Evolutionary conservation across 1,284 basidiomycete genomes (phyloP).

Genomic region (Stereum hirsutum): DNA sequence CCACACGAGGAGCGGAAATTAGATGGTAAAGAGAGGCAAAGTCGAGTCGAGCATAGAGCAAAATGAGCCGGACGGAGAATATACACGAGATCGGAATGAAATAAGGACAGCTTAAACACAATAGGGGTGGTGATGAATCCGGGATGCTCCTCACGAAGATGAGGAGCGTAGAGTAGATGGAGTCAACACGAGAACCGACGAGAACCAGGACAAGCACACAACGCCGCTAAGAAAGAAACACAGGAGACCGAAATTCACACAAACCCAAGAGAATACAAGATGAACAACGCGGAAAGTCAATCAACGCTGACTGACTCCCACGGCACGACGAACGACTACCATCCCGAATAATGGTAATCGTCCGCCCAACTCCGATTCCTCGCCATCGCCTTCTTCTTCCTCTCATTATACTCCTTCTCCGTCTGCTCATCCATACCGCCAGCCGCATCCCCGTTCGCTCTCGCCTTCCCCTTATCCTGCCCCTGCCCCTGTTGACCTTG

Average conservation of each 20-base stretch:
- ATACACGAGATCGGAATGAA: no score
- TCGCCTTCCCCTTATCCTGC: slow-evolving; percentile 5
- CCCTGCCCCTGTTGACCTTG: slow-evolving; percentile 12
- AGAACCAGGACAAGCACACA: neutral
- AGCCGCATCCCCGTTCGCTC: slow-evolving; percentile 9
- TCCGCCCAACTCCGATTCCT: slow-evolving; percentile 63
- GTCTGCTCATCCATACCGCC: slow-evolving; percentile 9
- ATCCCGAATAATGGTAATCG: slow-evolving; percentile 57
- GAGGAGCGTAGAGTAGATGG: no score
- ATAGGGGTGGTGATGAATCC: no score
- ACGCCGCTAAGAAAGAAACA: neutral
- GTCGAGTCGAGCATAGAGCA: no score
- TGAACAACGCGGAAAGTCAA: neutral
- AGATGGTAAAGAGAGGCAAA: no score
- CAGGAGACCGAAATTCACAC: neutral
- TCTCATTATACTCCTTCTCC: slow-evolving; percentile 26
- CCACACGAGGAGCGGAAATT: no score
- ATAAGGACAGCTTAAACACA: no score
- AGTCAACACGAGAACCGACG: no score
- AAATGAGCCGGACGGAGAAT: no score
- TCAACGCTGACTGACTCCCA: neutral
- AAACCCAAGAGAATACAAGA: neutral
- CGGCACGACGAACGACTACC: slow-evolving; percentile 35
- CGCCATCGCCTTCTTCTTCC: slow-evolving; percentile 34
- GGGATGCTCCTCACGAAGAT: no score